phyloP scores from a whole-genome alignment of 371 early-diverging fungal genomes.

The Cladochytrium tenue region DNA sequence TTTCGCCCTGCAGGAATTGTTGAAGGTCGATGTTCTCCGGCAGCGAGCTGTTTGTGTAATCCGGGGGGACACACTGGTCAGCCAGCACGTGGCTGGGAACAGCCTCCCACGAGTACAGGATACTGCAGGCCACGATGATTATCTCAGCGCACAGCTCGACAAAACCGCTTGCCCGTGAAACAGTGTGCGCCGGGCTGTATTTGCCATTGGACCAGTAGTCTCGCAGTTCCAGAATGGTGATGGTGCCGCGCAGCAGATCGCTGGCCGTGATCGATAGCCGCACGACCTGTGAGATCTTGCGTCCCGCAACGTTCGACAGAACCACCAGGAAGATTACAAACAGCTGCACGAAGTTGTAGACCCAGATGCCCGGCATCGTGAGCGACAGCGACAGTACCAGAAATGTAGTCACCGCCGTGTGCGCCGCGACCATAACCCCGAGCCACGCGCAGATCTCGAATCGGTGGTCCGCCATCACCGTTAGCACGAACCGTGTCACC shows the following conservation, averaged over 20 bases:
- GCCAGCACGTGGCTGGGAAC: background rate
- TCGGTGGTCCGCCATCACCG: background rate
- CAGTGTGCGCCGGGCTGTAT: slow-evolving; percentile 5
- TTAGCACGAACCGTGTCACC: background rate
- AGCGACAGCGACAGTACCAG: background rate
- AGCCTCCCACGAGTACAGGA: slow-evolving; percentile 12
- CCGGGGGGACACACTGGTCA: slow-evolving; percentile 9
- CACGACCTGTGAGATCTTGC: slow-evolving; percentile 6
- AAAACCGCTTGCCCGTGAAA: background rate
- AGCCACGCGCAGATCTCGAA: background rate
- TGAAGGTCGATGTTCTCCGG: slow-evolving; percentile 10
- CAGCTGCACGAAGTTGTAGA: slow-evolving; percentile 21
- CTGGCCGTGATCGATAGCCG: slow-evolving; percentile 15
- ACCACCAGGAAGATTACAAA: slow-evolving; percentile 9
- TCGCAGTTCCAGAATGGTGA: slow-evolving; percentile 2
- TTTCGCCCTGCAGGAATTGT: slow-evolving; percentile 24
- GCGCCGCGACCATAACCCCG: background rate
- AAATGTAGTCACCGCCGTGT: background rate
- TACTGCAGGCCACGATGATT: slow-evolving; percentile 7
- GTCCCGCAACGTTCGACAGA: slow-evolving; percentile 3
- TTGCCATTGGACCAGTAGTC: slow-evolving; percentile 20
- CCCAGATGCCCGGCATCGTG: slow-evolving; percentile 19
- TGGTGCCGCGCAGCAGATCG: slow-evolving; percentile 11
- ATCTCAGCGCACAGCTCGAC: slow-evolving; percentile 9
- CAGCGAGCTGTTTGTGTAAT: background rate